Evolutionary conservation across 345 rosid species (phyloP), one percentile per base, ranked within the genome.

Genomic region (Sonneratia alba): DNA sequence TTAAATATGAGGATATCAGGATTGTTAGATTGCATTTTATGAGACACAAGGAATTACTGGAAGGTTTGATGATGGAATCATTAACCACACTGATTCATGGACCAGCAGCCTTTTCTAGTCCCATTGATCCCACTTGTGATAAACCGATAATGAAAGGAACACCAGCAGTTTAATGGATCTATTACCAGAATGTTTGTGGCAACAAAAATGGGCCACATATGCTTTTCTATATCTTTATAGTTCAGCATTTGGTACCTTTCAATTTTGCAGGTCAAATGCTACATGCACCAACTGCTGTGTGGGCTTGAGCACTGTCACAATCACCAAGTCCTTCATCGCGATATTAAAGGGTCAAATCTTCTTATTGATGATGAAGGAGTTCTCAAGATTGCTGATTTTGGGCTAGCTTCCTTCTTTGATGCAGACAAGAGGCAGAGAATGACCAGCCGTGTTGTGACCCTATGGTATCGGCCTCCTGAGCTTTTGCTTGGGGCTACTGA

Each of bases 401-500:
- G 99, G 6, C 77, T 95, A 79, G 99, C 98, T 0, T 86, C 92
- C 3, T 87, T 90, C 76, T 95, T 79, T 71, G 89, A 92, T 80
- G 91, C 99, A 13, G 85, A 87, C 75, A 82, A 76, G 77, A 92
- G 83, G 81, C 96, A 86, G 75, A 86, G 82, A 7, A 87, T 95
- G 99, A 95, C 99, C 16, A 95, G 92, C 67, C 83, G 96, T 49
- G 99, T 95, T 71, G 99, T 95, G 69, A 92, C 99, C 40, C 77
- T 95, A 19, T 95, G 99, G 97, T 95, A 95, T 77, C 91, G 99
- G 61, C 89, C 99, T 53, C 99, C 98, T 0, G 99, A 95, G 84
- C 99, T 95, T 79, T 95, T 95, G 59, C 93, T 90, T 3, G 99
- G 99, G 64, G 89, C 87, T 75, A 78, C 89, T 62, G 97, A 95